A percentile compares a stretch with the other conserved stretches of the same genome.
Conservation (phyloP, 2,329 filamentous ascomycete species). For the Colletotrichum salicis region DNA sequence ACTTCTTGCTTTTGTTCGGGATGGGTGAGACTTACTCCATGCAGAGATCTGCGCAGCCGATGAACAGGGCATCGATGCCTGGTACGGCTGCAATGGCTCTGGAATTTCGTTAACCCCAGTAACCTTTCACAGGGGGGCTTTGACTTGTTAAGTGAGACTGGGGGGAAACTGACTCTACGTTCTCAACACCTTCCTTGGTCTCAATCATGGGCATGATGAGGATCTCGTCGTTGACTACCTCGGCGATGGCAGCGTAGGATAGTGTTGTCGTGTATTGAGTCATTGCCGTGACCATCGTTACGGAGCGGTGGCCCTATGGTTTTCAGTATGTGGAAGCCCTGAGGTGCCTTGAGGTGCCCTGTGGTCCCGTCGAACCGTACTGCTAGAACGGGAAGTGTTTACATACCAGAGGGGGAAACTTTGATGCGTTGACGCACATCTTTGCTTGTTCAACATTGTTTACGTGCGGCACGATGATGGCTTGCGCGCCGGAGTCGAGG, state of each 20-base stretch:
- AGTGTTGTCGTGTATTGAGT: constrained; percentile 20
- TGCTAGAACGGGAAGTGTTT: too few relatives aligned
- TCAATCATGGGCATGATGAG: constrained; percentile 30
- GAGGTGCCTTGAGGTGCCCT: too few relatives aligned
- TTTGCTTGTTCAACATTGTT: constrained; percentile 57
- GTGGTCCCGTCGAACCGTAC: too few relatives aligned
- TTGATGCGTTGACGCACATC: constrained; percentile 58
- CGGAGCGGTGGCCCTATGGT: constrained; percentile 7
- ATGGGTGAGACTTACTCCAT: constrained; percentile 4
- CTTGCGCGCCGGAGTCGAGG: constrained; percentile 62
- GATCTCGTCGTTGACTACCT: constrained; percentile 21
- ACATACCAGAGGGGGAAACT: constrained; percentile 58
- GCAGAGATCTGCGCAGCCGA: constrained; percentile 28
- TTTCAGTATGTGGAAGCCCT: background rate
- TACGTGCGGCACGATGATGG: constrained; percentile 59
- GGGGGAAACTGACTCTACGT: constrained; percentile 8
- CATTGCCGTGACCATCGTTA: constrained; percentile 28
- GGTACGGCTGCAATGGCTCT: constrained; percentile 22
- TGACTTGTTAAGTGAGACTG: background rate
- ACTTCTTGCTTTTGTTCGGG: too few relatives aligned
- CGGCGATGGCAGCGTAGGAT: constrained; percentile 21
- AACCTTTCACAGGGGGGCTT: too few relatives aligned
- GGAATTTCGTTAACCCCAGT: background rate
- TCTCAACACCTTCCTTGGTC: constrained; percentile 15
- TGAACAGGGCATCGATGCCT: constrained; percentile 17